A percentile compares a stretch with the other conserved stretches of the same genome.
phyloP scores from a whole-genome alignment of 1,284 basidiomycete species.

The Melanopsichium pennsylvanicum region DNA sequence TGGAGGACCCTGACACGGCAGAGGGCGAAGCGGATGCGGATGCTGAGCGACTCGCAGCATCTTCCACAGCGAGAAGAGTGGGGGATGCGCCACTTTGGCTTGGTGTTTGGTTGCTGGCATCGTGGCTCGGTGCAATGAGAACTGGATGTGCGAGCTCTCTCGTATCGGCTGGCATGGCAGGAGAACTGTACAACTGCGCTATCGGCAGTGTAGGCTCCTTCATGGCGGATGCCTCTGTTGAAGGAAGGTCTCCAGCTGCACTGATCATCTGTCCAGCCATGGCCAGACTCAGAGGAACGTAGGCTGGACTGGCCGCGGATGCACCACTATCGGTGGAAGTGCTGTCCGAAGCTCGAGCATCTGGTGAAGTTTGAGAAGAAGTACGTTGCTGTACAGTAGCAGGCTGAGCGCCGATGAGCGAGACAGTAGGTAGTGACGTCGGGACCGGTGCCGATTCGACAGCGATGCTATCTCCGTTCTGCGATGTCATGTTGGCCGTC shows the following conservation, averaged over 20 bases:
- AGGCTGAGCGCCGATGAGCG: neutral
- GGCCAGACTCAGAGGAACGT: constrained; percentile 21
- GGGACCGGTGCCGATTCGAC: neutral
- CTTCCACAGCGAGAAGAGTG: constrained; percentile 17
- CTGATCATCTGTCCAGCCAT: constrained; percentile 28
- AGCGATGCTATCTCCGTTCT: neutral
- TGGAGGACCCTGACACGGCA: constrained; percentile 32
- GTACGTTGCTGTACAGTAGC: neutral
- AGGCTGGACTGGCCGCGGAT: constrained; percentile 10
- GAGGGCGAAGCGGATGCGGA: constrained; percentile 28
- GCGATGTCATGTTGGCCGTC: constrained; percentile 9
- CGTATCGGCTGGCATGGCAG: constrained; percentile 22
- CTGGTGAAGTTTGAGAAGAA: neutral
- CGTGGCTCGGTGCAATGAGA: constrained; percentile 11
- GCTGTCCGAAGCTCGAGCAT: neutral
- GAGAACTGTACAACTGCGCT: constrained; percentile 32
- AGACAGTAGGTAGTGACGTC: neutral
- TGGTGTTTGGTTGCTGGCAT: neutral
- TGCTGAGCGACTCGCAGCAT: constrained; percentile 12
- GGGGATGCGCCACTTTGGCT: constrained; percentile 1
- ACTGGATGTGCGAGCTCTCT: constrained; percentile 35
- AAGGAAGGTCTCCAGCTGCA: constrained; percentile 1
- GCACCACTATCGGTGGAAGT: constrained; percentile 1
- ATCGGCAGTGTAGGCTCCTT: neutral
- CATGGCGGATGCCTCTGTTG: too few species aligned